Percentiles rank a stretch among this genome's conserved stretches.
These are phyloP conservation scores for Arctostaphylos glauca DNA, from an alignment of 148 eudicot genomes.

Conservation along the genomic window DNA sequence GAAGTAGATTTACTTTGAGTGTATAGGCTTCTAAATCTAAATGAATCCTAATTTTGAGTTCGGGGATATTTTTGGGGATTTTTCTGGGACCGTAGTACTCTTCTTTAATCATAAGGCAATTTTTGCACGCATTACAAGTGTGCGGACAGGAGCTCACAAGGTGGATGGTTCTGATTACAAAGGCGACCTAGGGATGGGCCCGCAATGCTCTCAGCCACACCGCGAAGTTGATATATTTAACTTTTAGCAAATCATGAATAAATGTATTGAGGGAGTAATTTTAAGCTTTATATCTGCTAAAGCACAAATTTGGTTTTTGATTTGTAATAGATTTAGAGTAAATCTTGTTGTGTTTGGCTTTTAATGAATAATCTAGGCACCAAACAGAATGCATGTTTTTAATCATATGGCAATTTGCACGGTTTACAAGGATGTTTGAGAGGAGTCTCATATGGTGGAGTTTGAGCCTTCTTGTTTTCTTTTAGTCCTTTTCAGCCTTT, in stretches of 20 bases:
- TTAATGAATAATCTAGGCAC: neutral
- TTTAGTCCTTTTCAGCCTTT: too few species aligned
- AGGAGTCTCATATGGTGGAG: neutral
- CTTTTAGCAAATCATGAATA: too few species aligned
- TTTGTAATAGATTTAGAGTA: neutral
- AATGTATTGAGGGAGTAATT: neutral
- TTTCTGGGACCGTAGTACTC: too few species aligned
- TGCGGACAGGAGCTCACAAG: neutral
- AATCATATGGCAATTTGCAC: neutral
- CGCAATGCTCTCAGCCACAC: neutral
- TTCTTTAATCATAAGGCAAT: neutral
- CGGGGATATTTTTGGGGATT: too few species aligned
- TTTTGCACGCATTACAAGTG: neutral
- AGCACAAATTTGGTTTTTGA: neutral
- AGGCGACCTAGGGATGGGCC: neutral
- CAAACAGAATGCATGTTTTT: neutral
- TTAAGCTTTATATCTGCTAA: neutral
- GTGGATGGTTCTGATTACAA: neutral
- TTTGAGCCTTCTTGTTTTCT: neutral
- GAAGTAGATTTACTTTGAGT: too few species aligned
- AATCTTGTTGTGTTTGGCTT: neutral
- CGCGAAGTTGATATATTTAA: neutral
- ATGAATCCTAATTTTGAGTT: too few species aligned
- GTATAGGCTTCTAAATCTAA: too few species aligned
- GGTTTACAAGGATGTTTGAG: neutral